Base-by-base conservation (phyloP, 805 yeast species). In the Hemisphaericaspora nanyangensis region DNA sequence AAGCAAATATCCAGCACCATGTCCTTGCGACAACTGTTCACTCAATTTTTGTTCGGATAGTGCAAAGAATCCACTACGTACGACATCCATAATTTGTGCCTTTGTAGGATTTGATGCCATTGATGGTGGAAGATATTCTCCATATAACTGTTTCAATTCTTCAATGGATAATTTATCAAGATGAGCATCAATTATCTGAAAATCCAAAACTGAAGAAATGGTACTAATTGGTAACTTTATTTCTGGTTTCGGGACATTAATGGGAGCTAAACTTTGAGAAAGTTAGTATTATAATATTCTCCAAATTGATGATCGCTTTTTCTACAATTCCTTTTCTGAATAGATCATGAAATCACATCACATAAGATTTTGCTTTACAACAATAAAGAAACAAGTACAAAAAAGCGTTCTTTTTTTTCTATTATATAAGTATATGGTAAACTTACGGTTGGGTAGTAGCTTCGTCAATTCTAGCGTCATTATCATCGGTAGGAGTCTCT, bases 11-110 rank as follows among this genome's bases (percentile, higher is more conserved):
- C 81, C 78, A 10, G 76, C 73, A 8, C 76, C 77, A 12, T 55
- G 52, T 17, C 53, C 48, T 17, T 48, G 40, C n/a, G 51, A 54
- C 33, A 79, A 54, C 20, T 70, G 77, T 24, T 55, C 56, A 37
- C 72, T 59, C 39, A 80, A 55, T 37, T 65, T 63, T 10, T 60
- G 54, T 29, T 64, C 54, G 7, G 76, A 61, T 44, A 65, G 72
- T 31, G 61, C 61, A 52, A 73, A 77, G 46, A 74, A 77, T 0
- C 75, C 73, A 38, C 77, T 70, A 36, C 68, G 63, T 16, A 78
- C 54, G 3, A 76, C 71, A 7, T 62, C 61, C 18, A 65, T 29
- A 24, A 79, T 58, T 37, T 65, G 70, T 13, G 52, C 54, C 33
- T 63, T 63, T 3, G 68, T 39, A 45, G 60, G 51, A 22, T 45